These are phyloP conservation scores for Pyrenula massariospora DNA, from an alignment of 495 filamentous ascomycete genomes.

Conservation along the genomic window DNA sequence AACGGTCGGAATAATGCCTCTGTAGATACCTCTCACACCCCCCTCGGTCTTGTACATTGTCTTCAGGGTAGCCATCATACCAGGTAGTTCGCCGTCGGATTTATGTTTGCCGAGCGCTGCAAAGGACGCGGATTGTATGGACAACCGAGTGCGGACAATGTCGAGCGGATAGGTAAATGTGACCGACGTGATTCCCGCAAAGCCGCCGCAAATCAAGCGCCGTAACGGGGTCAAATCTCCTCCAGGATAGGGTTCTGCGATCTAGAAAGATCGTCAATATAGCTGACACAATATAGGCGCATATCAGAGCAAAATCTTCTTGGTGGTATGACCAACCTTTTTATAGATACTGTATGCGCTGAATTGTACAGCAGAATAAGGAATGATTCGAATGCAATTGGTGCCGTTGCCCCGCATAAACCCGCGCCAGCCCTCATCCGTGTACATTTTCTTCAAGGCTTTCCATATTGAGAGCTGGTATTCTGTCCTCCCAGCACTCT, in stretches of 20 bases:
- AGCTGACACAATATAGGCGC: constrained; percentile 2
- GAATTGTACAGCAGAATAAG: constrained; percentile 96
- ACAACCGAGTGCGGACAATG: constrained; percentile 89
- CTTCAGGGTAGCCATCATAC: constrained; percentile 80
- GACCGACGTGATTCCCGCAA: constrained; percentile 91
- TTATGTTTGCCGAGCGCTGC: constrained; percentile 46
- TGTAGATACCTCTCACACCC: constrained; percentile 70
- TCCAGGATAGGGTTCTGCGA: constrained; percentile 62
- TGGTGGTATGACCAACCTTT: constrained; percentile 44
- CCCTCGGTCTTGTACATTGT: constrained; percentile 87
- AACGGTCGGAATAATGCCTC: constrained; percentile 86
- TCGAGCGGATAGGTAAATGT: constrained; percentile 74
- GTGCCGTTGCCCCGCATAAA: constrained; percentile 97
- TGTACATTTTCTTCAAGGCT: constrained; percentile 87
- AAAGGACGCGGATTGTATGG: constrained; percentile 94
- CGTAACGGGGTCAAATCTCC: constrained; percentile 54
- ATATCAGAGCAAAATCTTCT: neutral
- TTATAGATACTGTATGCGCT: constrained; percentile 97
- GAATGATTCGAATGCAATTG: constrained; percentile 95
- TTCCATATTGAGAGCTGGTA: constrained; percentile 86
- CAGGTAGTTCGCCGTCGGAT: constrained; percentile 54
- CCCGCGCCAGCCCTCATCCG: constrained; percentile 88
- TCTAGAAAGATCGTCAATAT: constrained; percentile 28
- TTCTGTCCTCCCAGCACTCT: constrained; percentile 79
- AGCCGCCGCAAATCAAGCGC: constrained; percentile 72